Conservation (phyloP, 1,284 basidiomycete species). For the Mycena sp. region DNA sequence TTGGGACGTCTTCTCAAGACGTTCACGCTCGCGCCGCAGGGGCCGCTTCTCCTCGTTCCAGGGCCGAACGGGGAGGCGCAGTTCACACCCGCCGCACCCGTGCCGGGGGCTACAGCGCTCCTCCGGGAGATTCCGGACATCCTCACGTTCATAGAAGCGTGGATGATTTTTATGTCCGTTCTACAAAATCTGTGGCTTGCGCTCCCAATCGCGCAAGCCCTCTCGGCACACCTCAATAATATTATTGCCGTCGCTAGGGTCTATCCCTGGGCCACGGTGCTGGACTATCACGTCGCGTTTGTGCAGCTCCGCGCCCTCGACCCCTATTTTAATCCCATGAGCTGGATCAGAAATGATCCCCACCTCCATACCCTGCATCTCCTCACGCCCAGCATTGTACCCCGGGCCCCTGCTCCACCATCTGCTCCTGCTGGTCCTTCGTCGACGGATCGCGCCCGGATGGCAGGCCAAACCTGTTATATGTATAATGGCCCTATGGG, state of each 20-base stretch:
- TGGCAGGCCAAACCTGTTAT: not conserved
- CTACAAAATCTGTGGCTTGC: not conserved
- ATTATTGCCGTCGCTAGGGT: not conserved
- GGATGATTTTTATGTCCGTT: slow-evolving; percentile 1
- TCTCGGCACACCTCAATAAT: not conserved
- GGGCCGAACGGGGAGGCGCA: not conserved
- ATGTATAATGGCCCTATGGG: not conserved
- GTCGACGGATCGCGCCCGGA: too few species aligned
- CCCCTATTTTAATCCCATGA: not conserved
- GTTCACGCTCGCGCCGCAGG: not conserved
- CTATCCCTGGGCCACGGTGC: not conserved
- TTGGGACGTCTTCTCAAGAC: slow-evolving; percentile 9
- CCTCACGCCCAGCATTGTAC: not conserved
- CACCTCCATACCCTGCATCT: slow-evolving; percentile 7
- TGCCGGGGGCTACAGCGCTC: not conserved
- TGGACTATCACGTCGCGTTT: slow-evolving; percentile 6
- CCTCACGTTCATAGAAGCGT: slow-evolving; percentile 2
- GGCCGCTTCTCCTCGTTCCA: not conserved
- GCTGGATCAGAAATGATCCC: not conserved
- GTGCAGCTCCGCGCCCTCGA: not conserved
- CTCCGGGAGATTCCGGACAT: slow-evolving; percentile 8
- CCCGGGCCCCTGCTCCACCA: too few species aligned
- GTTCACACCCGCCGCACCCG: not conserved
- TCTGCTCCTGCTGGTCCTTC: not conserved
- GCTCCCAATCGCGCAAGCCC: not conserved